Evolutionary conservation across 768 basidiomycete genomes (phyloP).

Genomic region (Galerina sulciceps): DNA sequence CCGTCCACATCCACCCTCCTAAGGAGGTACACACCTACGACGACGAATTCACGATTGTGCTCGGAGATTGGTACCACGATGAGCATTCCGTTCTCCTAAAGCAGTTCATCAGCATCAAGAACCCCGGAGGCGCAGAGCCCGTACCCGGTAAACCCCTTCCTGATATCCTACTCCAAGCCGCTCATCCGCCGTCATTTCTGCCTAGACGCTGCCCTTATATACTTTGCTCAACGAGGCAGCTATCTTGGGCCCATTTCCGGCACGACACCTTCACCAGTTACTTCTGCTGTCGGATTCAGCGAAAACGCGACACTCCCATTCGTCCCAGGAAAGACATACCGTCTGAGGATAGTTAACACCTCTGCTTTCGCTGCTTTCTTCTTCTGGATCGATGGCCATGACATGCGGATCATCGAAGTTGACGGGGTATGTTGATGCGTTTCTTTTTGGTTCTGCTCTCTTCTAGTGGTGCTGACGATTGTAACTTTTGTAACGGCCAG

Average conservation of each 20-base stretch:
- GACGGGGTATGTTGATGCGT: slow-evolving; percentile 63
- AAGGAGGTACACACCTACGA: slow-evolving; percentile 78
- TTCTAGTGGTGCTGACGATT: not conserved
- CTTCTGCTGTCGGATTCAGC: slow-evolving; percentile 76
- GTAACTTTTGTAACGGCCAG: slow-evolving; percentile 33
- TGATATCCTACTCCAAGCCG: not conserved
- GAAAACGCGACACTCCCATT: slow-evolving; percentile 87
- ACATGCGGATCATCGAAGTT: slow-evolving; percentile 84
- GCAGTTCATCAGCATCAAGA: slow-evolving; percentile 69
- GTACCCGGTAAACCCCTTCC: slow-evolving; percentile 65
- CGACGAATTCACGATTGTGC: slow-evolving; percentile 84
- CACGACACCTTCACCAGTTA: slow-evolving; percentile 52
- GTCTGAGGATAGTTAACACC: slow-evolving; percentile 87
- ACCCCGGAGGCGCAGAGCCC: slow-evolving; percentile 88
- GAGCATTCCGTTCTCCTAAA: slow-evolving; percentile 66
- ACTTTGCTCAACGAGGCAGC: slow-evolving; percentile 74
- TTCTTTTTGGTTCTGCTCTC: not conserved
- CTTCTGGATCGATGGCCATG: slow-evolving; percentile 90
- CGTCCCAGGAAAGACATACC: slow-evolving; percentile 87
- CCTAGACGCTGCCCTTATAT: slow-evolving; percentile 78
- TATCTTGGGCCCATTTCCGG: slow-evolving; percentile 70
- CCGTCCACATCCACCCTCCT: slow-evolving; percentile 75
- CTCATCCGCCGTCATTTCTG: not conserved
- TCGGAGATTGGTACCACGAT: slow-evolving; percentile 93
- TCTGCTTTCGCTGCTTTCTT: slow-evolving; percentile 74